Evolutionary conservation across 768 basidiomycete species (phyloP).

Genomic region (Pleurotus tuoliensis): DNA sequence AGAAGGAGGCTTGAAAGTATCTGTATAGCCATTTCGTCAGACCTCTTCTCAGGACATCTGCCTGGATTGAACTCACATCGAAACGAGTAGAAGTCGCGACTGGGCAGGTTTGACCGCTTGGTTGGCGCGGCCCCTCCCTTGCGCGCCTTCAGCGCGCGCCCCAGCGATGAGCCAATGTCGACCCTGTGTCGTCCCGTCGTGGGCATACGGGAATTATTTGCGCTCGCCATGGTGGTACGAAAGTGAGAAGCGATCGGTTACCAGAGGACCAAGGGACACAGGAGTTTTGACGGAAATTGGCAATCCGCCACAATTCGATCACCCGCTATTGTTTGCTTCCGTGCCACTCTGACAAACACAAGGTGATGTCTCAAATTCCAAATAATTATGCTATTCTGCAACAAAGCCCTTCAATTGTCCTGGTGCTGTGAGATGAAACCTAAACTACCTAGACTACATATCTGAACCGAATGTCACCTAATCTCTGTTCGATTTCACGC

Average conservation of each 20-base stretch:
- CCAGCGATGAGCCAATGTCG: constrained; percentile 58
- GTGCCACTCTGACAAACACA: constrained; percentile 1
- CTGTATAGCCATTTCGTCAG: constrained; percentile 29
- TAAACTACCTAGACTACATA: constrained; percentile 12
- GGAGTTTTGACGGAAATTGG: not conserved
- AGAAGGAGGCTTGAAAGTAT: constrained; percentile 73
- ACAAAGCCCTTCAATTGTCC: not conserved
- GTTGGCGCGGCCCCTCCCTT: constrained; percentile 39
- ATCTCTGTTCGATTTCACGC: constrained; percentile 21
- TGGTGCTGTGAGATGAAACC: not conserved
- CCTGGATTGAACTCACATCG: constrained; percentile 48
- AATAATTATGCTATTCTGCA: not conserved
- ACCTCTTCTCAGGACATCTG: not conserved
- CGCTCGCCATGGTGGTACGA: constrained; percentile 33
- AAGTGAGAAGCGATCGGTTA: not conserved
- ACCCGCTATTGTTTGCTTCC: constrained; percentile 2
- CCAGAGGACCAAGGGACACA: not conserved
- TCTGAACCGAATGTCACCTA: constrained; percentile 26
- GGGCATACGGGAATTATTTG: constrained; percentile 52
- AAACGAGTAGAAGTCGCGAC: constrained; percentile 73
- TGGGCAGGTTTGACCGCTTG: constrained; percentile 46
- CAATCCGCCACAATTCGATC: not conserved
- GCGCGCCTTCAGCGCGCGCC: constrained; percentile 65
- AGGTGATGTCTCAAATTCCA: not conserved
- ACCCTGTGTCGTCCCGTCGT: constrained; percentile 54